A percentile compares a stretch with the other conserved stretches of the same genome.
phyloP scores from a whole-genome alignment of 305 asterid genomes.

The Fraxinus xanthoxyloides region DNA sequence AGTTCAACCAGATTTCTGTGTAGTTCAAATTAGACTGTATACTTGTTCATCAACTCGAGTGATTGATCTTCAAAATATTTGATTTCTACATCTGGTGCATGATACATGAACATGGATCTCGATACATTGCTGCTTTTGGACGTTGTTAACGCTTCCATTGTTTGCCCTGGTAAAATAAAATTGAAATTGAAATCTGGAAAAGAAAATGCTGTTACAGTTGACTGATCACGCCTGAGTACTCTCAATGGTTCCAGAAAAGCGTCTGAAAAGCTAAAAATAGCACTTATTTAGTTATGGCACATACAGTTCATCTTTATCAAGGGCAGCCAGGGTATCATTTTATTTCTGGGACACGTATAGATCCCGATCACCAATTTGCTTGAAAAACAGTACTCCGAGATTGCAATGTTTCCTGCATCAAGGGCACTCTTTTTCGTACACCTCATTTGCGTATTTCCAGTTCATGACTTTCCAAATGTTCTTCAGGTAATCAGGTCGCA shows the following conservation, averaged over 20 bases:
- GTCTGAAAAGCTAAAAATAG: neutral
- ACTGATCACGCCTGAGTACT: neutral
- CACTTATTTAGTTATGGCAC: neutral
- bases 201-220: neutral
- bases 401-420: slow-evolving; percentile 12
- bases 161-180: neutral
- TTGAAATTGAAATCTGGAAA: neutral
- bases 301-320: neutral
- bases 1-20: neutral
- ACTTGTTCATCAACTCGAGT: neutral
- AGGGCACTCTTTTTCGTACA: slow-evolving; percentile 60
- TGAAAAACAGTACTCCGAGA: neutral
- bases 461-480: slow-evolving; percentile 86
- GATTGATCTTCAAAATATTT: neutral
- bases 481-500: slow-evolving; percentile 85
- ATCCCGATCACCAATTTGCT: neutral
- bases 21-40: neutral
- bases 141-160: neutral
- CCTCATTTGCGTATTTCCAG: slow-evolving; percentile 82
- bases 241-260: neutral
- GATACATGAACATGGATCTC: neutral
- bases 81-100: neutral
- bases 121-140: neutral
- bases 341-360: slow-evolving; percentile 26
- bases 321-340: neutral